Evolutionary conservation across 2,329 filamentous ascomycete genomes (phyloP), one percentile per base, ranked within the genome.

Genomic region (Grosmannia huntii): DNA sequence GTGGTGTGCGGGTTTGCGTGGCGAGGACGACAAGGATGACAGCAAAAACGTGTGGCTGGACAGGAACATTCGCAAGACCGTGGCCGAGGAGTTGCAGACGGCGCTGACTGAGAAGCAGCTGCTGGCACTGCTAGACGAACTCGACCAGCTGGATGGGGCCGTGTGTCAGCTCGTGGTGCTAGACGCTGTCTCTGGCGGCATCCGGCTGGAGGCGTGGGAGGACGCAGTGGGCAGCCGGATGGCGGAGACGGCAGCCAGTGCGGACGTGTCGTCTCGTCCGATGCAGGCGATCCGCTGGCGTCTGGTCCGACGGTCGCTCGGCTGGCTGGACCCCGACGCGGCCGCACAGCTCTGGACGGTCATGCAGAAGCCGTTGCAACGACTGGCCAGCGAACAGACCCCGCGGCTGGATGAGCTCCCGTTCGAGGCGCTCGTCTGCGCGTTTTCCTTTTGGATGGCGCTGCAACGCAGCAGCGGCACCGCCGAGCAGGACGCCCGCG

Each of bases 71-170:
- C 60, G 61, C 4, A 53, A 59, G 0, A 60, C 64, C 6, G 65
- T 71, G 38, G 52, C 63, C 57, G 14, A 61, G 64, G 52, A 65
- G 41, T 63, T 80, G 19, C 73, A 77, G 59, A 68, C 71, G 14
- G 71, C 75, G 3, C 65, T 79, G 53, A 77, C 73, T 1, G 66
- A 70, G 3, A 68, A 71, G n/a, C 76, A 79, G 59, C 66, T 80
- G 7, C 54, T 68, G 2, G 71, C 72, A 6, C 60, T 78, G 4
- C 60, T 80, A 16, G 66, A 70, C n/a, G 76, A 75, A 74, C 62
- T 77, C 2, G 36, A 70, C n/a, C 76, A 75, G 74, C 62, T 77
- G 12, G 36, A 38, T 2, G 31, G 31, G 12, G 5, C 23, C 6
- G 64, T 65, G 3, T 69, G 75, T 0, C 65, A 71, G 5, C 72